Evolutionary conservation across 1,284 basidiomycete genomes (phyloP).

Genomic region (Neotropicomus parvogracilis): DNA sequence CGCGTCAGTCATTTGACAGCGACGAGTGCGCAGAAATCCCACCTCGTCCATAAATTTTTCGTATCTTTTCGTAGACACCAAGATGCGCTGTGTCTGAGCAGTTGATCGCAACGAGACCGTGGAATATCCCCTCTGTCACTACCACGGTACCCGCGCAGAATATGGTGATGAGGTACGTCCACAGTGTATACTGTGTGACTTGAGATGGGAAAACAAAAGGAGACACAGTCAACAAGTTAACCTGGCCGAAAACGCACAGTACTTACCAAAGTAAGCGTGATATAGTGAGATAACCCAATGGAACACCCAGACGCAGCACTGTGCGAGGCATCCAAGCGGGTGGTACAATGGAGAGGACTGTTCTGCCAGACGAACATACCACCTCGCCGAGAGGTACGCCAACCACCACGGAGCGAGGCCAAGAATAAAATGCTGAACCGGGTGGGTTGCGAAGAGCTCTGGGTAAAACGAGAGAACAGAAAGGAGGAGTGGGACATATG

Average conservation of each 20-base stretch:
- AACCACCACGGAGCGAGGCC: conserved; percentile 23
- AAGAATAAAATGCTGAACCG: conserved; percentile 17
- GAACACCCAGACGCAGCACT: conserved; percentile 27
- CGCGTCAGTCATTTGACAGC: neutral
- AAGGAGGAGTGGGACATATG: conserved; percentile 17
- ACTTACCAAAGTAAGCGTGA: conserved; percentile 22
- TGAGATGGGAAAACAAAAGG: neutral
- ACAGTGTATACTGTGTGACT: conserved; percentile 18
- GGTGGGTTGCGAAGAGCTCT: conserved; percentile 11
- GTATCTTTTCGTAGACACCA: conserved; percentile 16
- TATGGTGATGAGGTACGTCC: conserved; percentile 21
- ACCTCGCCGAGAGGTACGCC: conserved; percentile 21
- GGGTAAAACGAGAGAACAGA: conserved; percentile 19
- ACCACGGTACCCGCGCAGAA: conserved; percentile 18
- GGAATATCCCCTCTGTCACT: conserved; percentile 24
- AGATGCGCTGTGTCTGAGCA: conserved; percentile 17
- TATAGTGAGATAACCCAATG: conserved; percentile 25
- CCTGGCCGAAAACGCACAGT: neutral
- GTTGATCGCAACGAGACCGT: conserved; percentile 14
- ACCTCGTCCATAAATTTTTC: conserved; percentile 22
- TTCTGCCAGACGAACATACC: conserved; percentile 24
- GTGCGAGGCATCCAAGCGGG: conserved; percentile 25
- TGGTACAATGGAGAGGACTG: conserved; percentile 27
- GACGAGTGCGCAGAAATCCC: neutral
- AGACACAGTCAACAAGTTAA: neutral